A percentile compares a stretch with the other conserved stretches of the same genome.
Conservation (phyloP, 495 filamentous ascomycete genomes). For the Xylaria telfairii region DNA sequence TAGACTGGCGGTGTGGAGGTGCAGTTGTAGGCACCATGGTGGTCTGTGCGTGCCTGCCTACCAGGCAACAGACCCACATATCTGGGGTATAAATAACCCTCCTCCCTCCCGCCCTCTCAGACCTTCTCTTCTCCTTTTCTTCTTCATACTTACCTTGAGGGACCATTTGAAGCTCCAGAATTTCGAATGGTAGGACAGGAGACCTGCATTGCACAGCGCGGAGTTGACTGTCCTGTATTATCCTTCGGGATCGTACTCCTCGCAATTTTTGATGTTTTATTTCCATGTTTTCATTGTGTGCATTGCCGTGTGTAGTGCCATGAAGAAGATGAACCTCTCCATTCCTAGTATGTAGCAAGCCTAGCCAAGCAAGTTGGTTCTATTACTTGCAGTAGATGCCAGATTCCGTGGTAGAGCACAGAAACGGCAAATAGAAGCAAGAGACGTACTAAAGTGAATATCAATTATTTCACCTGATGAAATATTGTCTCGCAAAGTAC, state of each 20-base stretch:
- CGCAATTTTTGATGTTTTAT: constrained; percentile 71
- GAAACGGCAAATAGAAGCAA: too few species aligned
- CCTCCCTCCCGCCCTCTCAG: constrained; percentile 20
- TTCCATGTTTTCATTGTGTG: constrained; percentile 43
- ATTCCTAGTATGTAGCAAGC: too few species aligned
- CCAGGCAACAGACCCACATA: neutral
- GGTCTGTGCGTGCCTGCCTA: neutral
- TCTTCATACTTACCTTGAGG: constrained; percentile 80
- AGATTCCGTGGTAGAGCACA: too few species aligned
- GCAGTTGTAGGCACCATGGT: neutral
- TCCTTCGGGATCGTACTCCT: constrained; percentile 72
- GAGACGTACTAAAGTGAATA: too few species aligned
- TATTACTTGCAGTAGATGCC: too few species aligned
- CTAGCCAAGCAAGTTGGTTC: too few species aligned
- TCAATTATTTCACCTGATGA: too few species aligned
- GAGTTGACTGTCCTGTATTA: constrained; percentile 68
- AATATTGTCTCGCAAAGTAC: too few species aligned
- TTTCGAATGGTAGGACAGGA: constrained; percentile 63
- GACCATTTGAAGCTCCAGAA: constrained; percentile 66
- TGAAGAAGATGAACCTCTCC: constrained; percentile 34
- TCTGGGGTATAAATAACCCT: constrained; percentile 34
- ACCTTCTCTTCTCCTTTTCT: constrained; percentile 45
- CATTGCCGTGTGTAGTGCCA: constrained; percentile 31
- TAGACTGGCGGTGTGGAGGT: too few species aligned
- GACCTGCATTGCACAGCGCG: constrained; percentile 81